Evolutionary conservation across 176 grass and related monocot genomes (phyloP).

Genomic region (Triticum urartu): DNA sequence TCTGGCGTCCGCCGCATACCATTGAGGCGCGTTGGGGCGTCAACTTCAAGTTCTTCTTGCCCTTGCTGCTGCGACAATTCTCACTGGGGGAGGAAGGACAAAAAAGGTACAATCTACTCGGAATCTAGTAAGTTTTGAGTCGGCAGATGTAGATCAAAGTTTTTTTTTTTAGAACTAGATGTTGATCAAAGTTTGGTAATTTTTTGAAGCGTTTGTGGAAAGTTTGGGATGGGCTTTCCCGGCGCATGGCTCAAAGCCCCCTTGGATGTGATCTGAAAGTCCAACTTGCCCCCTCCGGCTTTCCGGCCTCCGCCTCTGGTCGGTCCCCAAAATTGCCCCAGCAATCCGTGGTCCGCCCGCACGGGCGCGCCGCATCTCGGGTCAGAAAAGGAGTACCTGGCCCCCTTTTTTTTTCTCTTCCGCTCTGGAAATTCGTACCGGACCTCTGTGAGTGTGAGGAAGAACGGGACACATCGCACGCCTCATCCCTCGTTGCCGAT

Average conservation of each 20-base stretch:
- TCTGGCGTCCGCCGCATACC: neutral
- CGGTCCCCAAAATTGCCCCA: neutral
- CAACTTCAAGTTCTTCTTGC: neutral
- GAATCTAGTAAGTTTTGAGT: neutral
- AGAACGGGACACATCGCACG: slow-evolving; percentile 33
- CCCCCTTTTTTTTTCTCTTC: neutral
- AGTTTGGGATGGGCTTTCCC: too few species aligned
- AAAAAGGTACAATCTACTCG: neutral
- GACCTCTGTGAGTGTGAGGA: neutral
- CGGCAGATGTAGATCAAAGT: neutral
- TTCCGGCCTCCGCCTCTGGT: neutral
- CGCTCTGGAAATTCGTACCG: neutral
- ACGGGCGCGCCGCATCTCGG: slow-evolving; percentile 23
- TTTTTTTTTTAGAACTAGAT: neutral
- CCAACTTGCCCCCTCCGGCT: neutral
- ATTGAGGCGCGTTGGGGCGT: neutral
- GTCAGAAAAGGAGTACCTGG: neutral
- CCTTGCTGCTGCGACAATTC: neutral
- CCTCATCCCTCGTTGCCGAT: slow-evolving; percentile 5
- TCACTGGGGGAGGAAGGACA: neutral
- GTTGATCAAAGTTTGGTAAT: neutral
- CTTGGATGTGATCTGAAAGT: neutral
- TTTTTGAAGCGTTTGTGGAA: neutral
- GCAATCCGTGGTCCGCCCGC: neutral
- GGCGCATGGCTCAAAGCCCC: neutral